Percentiles rank a stretch among this genome's conserved stretches.
These are phyloP conservation scores for Camellia lanceoleosa DNA, from an alignment of 148 eudicot species.

Conservation along the genomic window DNA sequence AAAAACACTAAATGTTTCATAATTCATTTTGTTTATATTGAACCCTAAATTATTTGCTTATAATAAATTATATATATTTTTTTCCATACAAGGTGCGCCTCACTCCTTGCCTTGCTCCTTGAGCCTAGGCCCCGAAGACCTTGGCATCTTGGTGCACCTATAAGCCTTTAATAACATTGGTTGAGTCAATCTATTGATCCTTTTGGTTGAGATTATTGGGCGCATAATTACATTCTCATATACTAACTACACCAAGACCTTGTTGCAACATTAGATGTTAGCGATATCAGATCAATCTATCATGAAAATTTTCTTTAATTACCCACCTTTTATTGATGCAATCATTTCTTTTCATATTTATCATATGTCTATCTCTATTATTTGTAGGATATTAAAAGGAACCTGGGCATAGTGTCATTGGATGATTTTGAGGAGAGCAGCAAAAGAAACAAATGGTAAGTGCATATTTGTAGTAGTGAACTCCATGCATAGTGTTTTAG, in stretches of 20 bases:
- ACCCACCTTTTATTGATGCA: not conserved
- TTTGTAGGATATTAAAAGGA: slow-evolving; percentile 45
- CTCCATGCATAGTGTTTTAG: not conserved
- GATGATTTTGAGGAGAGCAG: slow-evolving; percentile 34
- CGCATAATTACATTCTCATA: not conserved
- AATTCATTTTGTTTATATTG: no score
- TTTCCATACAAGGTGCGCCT: no score
- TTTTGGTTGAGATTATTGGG: not conserved
- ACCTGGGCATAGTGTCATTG: slow-evolving; percentile 36
- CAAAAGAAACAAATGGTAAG: slow-evolving; percentile 36
- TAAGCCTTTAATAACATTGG: not conserved
- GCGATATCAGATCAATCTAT: not conserved
- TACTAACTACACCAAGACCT: not conserved
- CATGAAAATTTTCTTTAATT: not conserved
- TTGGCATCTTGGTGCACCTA: no score
- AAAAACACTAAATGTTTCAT: no score
- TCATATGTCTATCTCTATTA: not conserved
- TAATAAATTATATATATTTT: no score
- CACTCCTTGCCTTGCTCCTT: no score
- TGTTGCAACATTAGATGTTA: not conserved
- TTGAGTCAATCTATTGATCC: not conserved
- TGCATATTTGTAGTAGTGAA: not conserved
- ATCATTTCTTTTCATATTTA: not conserved
- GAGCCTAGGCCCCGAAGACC: no score
- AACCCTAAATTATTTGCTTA: no score